Conservation (phyloP, 495 filamentous ascomycete species). For the Astrothelium subdiscretum region DNA sequence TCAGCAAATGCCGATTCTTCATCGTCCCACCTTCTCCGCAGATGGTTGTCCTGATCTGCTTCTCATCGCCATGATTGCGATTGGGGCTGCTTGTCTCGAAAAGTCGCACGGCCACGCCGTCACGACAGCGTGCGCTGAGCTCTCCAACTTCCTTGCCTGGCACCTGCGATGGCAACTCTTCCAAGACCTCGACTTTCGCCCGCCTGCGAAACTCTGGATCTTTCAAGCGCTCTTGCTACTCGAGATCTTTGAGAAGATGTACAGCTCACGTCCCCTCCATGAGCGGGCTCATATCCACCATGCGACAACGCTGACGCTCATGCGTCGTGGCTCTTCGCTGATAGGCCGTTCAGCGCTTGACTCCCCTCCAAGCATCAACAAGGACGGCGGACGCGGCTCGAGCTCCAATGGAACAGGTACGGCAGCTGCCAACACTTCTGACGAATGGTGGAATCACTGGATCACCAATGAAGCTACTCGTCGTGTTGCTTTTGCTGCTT, state of each 20-base stretch:
- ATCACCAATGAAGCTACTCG: constrained; percentile 88
- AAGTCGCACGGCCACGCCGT: constrained; percentile 61
- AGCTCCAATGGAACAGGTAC: constrained; percentile 17
- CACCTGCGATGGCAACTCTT: constrained; percentile 90
- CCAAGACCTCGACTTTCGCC: constrained; percentile 79
- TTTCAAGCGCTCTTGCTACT: constrained; percentile 86
- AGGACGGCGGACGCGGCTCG: constrained; percentile 28
- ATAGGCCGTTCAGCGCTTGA: constrained; percentile 84
- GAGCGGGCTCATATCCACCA: constrained; percentile 96
- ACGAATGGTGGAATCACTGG: constrained; percentile 96
- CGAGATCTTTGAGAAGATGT: constrained; percentile 95
- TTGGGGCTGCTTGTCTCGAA: constrained; percentile 83
- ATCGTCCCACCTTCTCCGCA: constrained; percentile 84
- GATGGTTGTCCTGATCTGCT: constrained; percentile 76
- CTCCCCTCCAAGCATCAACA: constrained; percentile 69
- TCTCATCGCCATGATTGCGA: constrained; percentile 85
- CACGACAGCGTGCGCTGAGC: constrained; percentile 59
- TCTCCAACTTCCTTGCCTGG: constrained; percentile 82
- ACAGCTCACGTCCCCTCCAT: constrained; percentile 78
- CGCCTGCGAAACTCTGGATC: constrained; percentile 93
- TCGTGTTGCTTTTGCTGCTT: constrained; percentile 85
- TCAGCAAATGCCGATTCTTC: constrained; percentile 85
- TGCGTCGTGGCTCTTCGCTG: constrained; percentile 84
- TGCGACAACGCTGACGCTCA: constrained; percentile 86
- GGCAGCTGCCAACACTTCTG: constrained; percentile 43